Evolutionary conservation across 345 rosid genomes (phyloP), one percentile per base, ranked within the genome.

Genomic region (Eucalyptus tenuipes): DNA sequence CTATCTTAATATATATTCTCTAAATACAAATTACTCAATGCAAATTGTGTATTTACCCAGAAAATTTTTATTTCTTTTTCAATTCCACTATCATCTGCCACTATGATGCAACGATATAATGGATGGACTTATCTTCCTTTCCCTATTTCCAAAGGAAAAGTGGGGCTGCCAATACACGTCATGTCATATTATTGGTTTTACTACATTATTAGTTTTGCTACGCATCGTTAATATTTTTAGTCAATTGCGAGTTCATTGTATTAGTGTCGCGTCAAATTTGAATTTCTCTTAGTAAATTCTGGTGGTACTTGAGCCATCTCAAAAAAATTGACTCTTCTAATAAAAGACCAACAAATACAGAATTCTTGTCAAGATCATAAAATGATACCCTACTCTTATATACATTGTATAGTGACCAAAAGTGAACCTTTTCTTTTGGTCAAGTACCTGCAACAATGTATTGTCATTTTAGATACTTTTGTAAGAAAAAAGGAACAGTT

Each of bases 161-260:
- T 37, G 81, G 24, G 25, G 42, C 7, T 17, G 4, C 2, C 13
- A 5, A 71, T 71, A 18, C 25, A 3, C 2, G 13, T 18, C 44
- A 71, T 17, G 81, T 71, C 81, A 33, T 33, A 0, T 11, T 17
- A 68, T 37, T 11, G 7, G 7, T 71, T 71, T 71, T 11, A 11
- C 14, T 75, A 37, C 2, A 0, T 11, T 17, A 68, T 37, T 11
- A 4, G 7, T 71, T 71, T 71, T 11, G 22, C 14, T 75, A 37
- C 2, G 5, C 27, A 40, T 27, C 8, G 8, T 75, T 20, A 75
- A 75, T 27, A 75, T 10, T 37, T 71, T 22, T 75, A 3, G 13
- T 40, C 5, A 10, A 4, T 20, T 37, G 24, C 8, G 0, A 11
- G 15, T 40, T 75, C 9, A 40, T 0, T 13, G 1, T 40, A 75